A percentile compares a stretch with the other conserved stretches of the same genome.
These are phyloP conservation scores for Lasiodiplodia sp. DNA, from an alignment of 2,329 filamentous ascomycete species.

Conservation along the genomic window DNA sequence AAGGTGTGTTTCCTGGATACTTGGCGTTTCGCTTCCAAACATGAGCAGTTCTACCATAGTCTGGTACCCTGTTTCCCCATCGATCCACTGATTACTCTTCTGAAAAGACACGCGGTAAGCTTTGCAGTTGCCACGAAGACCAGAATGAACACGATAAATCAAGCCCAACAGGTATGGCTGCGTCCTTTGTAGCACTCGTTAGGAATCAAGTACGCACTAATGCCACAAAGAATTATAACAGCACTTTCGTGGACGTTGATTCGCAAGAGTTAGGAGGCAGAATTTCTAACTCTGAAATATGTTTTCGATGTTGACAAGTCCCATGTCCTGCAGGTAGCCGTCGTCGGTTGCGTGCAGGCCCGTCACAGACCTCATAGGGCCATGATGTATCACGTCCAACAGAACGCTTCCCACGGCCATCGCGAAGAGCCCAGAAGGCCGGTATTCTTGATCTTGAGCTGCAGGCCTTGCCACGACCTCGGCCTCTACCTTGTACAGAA, in stretches of 20 bases:
- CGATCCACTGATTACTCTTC: too few relatives aligned
- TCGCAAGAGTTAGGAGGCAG: neutral
- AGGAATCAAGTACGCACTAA: too few relatives aligned
- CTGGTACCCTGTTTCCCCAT: too few relatives aligned
- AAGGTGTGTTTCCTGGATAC: too few relatives aligned
- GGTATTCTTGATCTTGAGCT: neutral
- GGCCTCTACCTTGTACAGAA: neutral
- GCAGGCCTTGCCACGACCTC: neutral
- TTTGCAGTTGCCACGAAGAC: too few relatives aligned
- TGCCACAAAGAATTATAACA: too few relatives aligned
- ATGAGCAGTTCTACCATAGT: too few relatives aligned
- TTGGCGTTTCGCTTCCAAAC: too few relatives aligned
- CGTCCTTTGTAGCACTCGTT: too few relatives aligned
- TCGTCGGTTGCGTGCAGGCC: neutral
- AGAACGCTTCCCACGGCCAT: neutral
- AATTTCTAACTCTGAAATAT: neutral
- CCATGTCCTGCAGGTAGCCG: neutral
- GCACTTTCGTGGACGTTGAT: neutral
- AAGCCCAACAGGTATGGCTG: too few relatives aligned
- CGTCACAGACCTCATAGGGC: neutral
- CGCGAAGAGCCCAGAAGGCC: neutral
- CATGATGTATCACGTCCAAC: neutral
- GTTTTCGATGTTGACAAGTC: neutral
- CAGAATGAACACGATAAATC: too few relatives aligned
- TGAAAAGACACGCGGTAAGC: too few relatives aligned